phyloP scores from a whole-genome alignment of 805 yeast species.

The Metschnikowia colocasiae region DNA sequence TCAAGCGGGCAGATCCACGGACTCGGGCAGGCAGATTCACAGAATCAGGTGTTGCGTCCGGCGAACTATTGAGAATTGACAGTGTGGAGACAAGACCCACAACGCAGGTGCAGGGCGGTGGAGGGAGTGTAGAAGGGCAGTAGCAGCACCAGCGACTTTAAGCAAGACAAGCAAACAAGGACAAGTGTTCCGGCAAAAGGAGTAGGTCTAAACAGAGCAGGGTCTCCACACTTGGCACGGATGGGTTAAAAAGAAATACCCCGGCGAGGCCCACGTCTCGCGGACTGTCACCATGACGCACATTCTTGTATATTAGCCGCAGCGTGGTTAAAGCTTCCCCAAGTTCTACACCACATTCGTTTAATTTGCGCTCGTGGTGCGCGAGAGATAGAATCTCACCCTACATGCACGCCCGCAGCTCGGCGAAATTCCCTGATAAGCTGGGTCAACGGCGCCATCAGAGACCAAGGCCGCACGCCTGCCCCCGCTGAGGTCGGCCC shows the following conservation, averaged over 20 bases:
- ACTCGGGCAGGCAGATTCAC: too few species aligned
- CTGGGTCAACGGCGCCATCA: not conserved
- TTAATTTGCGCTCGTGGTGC: slow-evolving; percentile 5
- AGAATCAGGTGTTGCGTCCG: too few species aligned
- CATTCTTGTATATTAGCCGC: not conserved
- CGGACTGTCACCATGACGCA: slow-evolving; percentile 4
- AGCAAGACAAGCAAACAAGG: not conserved
- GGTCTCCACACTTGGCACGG: slow-evolving; percentile 3
- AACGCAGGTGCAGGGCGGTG: slow-evolving; percentile 1
- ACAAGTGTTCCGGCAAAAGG: not conserved
- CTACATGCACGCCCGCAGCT: not conserved
- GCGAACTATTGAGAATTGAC: too few species aligned
- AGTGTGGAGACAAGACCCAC: not conserved
- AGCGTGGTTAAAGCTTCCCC: not conserved
- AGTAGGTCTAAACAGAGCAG: not conserved
- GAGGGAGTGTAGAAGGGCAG: not conserved
- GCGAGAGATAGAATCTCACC: not conserved
- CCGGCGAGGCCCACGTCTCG: not conserved
- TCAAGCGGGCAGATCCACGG: too few species aligned
- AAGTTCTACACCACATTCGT: not conserved
- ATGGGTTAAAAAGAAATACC: not conserved
- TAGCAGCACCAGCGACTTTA: not conserved
- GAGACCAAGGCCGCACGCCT: too few species aligned
- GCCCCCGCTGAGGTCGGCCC: too few species aligned
- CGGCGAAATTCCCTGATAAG: not conserved